Evolutionary conservation across 208 protist genomes (phyloP).

Genomic region (Wallacemonas sp.): DNA sequence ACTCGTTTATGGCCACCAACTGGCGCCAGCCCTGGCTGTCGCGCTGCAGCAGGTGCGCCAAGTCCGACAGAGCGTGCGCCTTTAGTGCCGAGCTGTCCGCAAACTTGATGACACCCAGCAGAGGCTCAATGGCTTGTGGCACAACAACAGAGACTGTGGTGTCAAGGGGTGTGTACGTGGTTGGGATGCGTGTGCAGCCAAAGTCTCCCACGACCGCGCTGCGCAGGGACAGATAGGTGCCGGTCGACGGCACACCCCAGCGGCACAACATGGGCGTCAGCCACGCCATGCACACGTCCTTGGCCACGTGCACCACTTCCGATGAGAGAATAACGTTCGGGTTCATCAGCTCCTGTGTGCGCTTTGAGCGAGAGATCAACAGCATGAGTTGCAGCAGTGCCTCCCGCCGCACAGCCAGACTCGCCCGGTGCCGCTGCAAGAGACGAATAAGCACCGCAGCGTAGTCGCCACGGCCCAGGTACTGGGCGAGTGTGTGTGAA

Average conservation of each 20-base stretch:
- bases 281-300: constrained; percentile 75
- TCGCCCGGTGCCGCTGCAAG: constrained; percentile 18
- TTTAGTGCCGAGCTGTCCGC: constrained; percentile 38
- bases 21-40: constrained; percentile 60
- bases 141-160: constrained; percentile 46
- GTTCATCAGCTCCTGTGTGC: constrained; percentile 81
- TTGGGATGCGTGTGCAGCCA: constrained; percentile 27
- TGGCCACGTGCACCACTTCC: constrained; percentile 57
- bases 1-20: constrained; percentile 54
- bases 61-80: constrained; percentile 45
- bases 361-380: constrained; percentile 58
- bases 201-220: constrained; percentile 67
- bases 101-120: constrained; percentile 61
- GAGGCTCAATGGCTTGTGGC: constrained; percentile 40
- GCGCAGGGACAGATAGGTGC: constrained; percentile 65
- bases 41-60: constrained; percentile 47
- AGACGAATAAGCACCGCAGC: constrained; percentile 58
- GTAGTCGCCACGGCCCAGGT: constrained; percentile 64
- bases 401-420: constrained; percentile 47
- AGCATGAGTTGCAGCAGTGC: constrained; percentile 67
- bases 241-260: constrained; percentile 23
- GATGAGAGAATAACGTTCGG: constrained; percentile 38
- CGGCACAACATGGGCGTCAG: constrained; percentile 43
- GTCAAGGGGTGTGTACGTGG: constrained; percentile 25
- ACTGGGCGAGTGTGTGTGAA: constrained; percentile 38